Base-by-base conservation (phyloP, 148 eudicot species). In the Cornus controversa region DNA sequence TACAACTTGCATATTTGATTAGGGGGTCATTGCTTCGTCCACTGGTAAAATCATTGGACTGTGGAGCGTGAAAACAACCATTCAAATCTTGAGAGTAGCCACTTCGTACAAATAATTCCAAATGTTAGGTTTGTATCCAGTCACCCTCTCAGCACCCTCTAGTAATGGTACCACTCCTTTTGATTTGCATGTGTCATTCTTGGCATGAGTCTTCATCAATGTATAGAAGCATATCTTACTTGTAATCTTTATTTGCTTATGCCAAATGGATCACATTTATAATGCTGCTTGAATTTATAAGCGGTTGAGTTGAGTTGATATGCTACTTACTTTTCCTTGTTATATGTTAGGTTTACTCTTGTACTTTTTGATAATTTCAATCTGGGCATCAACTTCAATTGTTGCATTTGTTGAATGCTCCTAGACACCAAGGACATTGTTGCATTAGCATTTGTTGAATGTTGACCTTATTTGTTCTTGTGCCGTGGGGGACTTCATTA, bases 391-490 rank as follows among this genome's bases (percentile, higher is more conserved):
- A 54, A 40, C 8, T 40, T 40, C 45, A 7, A 6, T 40, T 40
- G 45, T 40, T 8, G 8, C 22, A 54, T 14, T 54, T 54, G 60
- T 54, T 54, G 60, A 54, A 3, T 67, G 24, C 8, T 36, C 25
- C 58, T 64, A 27, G 68, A 4, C 45, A 40, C 8, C 8, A 40
- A 6, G 10, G 45, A 40, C 45, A 40, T 40, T 40, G 10, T 40
- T 40, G 45, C 9, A 40, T 40, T 40, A 40, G 10, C 10, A 6
- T 40, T 40, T 40, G 45, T 40, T 40, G 45, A 31, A 40, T 40
- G n/a, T 62, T 27, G 40, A 72, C 58, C 34, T 78, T 34, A 78
- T 57, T 23, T 72, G 28, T 29, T 65, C 60, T 76, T 54, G 40
- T 25, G 26, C 45, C 25, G 18, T 74, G 23, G 26, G 58, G 25